phyloP scores from a whole-genome alignment of 176 grass and related monocot species.

The Raddia distichophylla region DNA sequence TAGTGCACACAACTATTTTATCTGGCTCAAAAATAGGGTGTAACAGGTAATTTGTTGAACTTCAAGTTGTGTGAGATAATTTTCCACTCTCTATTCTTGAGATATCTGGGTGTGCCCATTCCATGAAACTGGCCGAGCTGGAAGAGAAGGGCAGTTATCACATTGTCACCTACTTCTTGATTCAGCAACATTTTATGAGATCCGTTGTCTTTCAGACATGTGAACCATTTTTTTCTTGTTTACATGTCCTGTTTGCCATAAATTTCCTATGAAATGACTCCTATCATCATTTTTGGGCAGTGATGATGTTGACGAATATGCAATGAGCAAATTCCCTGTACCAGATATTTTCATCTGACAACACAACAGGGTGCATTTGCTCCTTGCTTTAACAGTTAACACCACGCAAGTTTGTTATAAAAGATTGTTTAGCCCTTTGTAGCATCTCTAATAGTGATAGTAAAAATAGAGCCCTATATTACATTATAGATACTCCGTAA shows the following conservation, averaged over 20 bases:
- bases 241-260: conserved; percentile 22
- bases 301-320: conserved; percentile 84
- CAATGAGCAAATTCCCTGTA: conserved; percentile 84
- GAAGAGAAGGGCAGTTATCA: conserved; percentile 81
- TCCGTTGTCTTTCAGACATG: conserved; percentile 81
- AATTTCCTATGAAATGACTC: conserved; percentile 35
- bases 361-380: conserved; percentile 60
- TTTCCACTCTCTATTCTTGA: conserved; percentile 21
- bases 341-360: conserved; percentile 67
- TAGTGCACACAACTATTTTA: too few species aligned
- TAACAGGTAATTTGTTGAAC: conserved; percentile 55
- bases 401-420: conserved; percentile 85
- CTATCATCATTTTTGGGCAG: conserved; percentile 47
- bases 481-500: too few species aligned
- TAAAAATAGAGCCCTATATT: too few species aligned
- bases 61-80: conserved; percentile 12
- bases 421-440: conserved; percentile 41
- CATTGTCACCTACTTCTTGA: conserved; percentile 94
- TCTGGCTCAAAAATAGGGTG: too few species aligned
- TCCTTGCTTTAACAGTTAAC: conserved; percentile 76
- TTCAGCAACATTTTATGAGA: conserved; percentile 77
- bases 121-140: conserved; percentile 97
- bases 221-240: conserved; percentile 25
- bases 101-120: conserved; percentile 38
- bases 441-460: too few species aligned